phyloP scores from a whole-genome alignment of 441 rosid species.

The Brassica balearica region DNA sequence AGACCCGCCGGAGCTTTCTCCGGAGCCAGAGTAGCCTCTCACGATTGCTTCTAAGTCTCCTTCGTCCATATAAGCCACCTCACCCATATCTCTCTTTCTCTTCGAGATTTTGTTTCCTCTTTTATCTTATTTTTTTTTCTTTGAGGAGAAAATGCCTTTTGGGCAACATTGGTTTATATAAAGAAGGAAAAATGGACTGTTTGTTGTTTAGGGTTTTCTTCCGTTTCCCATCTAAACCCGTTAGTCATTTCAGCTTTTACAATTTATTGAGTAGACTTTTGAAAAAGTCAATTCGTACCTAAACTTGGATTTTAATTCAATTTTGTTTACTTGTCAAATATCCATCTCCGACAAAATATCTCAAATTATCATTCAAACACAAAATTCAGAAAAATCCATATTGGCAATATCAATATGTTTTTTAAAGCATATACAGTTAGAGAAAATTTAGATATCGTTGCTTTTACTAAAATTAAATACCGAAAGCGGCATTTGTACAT shows the following conservation, averaged over 20 bases:
- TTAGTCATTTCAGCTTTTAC: conserved; percentile 28
- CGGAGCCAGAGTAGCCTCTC: conserved; percentile 51
- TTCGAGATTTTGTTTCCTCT: conserved; percentile 30
- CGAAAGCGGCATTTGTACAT: conserved; percentile 31
- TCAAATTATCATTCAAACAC: conserved; percentile 23
- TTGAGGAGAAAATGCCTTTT: conserved; percentile 24
- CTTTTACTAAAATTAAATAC: conserved; percentile 15
- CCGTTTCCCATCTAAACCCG: conserved; percentile 30
- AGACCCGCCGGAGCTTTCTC: conserved; percentile 41
- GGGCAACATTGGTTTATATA: conserved; percentile 45
- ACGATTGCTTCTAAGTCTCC: conserved; percentile 74
- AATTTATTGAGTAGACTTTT: conserved; percentile 53
- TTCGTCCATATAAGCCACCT: conserved; percentile 53
- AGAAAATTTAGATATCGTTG: not conserved
- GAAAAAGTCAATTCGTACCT: conserved; percentile 56
- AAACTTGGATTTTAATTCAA: conserved; percentile 23
- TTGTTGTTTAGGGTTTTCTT: conserved; percentile 31
- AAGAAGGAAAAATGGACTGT: conserved; percentile 24
- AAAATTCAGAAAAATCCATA: conserved; percentile 16
- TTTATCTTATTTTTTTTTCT: conserved; percentile 10
- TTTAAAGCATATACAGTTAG: conserved; percentile 13
- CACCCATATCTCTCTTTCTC: conserved; percentile 35
- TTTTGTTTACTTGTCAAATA: conserved; percentile 33
- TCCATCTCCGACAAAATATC: conserved; percentile 42
- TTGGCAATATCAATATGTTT: not conserved